phyloP scores from a whole-genome alignment of 2,329 filamentous ascomycete genomes.

The Alternaria metachromatica region DNA sequence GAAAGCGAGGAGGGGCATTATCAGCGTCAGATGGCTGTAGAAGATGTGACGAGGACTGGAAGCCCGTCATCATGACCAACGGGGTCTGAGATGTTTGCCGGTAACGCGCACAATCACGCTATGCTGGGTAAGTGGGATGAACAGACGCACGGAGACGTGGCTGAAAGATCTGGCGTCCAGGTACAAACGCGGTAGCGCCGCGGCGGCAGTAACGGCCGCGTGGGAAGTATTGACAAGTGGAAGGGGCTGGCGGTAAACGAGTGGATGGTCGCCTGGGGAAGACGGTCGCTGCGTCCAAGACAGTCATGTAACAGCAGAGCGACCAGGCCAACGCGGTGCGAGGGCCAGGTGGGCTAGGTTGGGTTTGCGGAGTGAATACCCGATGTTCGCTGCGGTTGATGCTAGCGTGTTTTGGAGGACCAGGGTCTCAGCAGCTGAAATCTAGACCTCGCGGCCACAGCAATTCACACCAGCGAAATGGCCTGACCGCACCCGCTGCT shows the following conservation, averaged over 20 bases:
- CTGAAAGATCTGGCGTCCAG: conserved; percentile 31
- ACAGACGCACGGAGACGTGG: conserved; percentile 29
- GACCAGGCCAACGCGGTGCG: not conserved
- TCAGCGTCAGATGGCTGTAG: conserved; percentile 19
- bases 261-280: not conserved
- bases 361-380: conserved; percentile 9
- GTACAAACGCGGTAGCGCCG: conserved; percentile 31
- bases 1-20: conserved; percentile 13
- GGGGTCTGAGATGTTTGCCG: conserved; percentile 13
- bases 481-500: not conserved
- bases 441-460: conserved; percentile 10
- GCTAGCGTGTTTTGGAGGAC: conserved; percentile 5
- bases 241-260: conserved; percentile 2
- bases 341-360: conserved; percentile 3
- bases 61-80: conserved; percentile 23
- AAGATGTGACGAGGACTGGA: conserved; percentile 15
- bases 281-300: not conserved
- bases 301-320: not conserved
- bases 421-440: conserved; percentile 6
- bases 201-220: conserved; percentile 21
- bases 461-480: conserved; percentile 2
- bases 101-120: conserved; percentile 20
- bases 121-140: conserved; percentile 21
- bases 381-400: conserved; percentile 14
- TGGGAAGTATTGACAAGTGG: conserved; percentile 15